Base-by-base conservation (phyloP, 352 stramenopile genomes). In the Phytophthora multivora region DNA sequence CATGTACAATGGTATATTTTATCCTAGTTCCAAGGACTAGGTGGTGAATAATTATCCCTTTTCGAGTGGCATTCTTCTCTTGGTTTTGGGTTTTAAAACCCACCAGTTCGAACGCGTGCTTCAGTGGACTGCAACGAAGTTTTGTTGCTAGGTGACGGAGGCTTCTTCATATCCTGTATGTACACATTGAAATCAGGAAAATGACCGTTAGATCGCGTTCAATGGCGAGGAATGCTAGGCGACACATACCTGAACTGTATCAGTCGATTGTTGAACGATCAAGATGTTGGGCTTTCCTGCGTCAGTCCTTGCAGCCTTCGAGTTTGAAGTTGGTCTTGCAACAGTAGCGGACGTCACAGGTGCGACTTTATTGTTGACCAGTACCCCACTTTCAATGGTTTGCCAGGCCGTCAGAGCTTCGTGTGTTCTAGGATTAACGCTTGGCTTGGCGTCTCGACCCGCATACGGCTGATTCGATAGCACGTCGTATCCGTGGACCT, bases 401-500 rank as follows among this genome's bases (percentile, higher is more conserved):
- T 82, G 63, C 82, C 79, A 91, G 0, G 71, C 66, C 0, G 69
- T 60, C 9, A 79, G 57, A 4, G 70, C 25, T 41, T 69, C 59
- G n/a, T 89, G 73, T 9, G 80, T 89, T 16, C 79, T 61, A 21
- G 75, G 73, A 13, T 79, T 54, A 42, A 80, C 60, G 12, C 64
- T 77, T 1, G 59, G 35, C 46, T 90, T 89, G 11, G 75, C 66
- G 18, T 83, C 50, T 57, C 75, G 67, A 1, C 83, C 83, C 1
- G 66, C 60, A 19, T 83, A 90, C 3, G 69, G 45, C 28, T 89
- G 64, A 54, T 92, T 89, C 0, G 83, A 83, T 33, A 92, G 66
- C 16, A 83, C 78, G 23, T 92, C 77, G 35, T 80, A 90, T 41
- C 80, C 79, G 45, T 92, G 83, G 15, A 77, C 63, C 16, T 83